Base-by-base conservation (phyloP, 306 rosid genomes). In the Quercus cerris region DNA sequence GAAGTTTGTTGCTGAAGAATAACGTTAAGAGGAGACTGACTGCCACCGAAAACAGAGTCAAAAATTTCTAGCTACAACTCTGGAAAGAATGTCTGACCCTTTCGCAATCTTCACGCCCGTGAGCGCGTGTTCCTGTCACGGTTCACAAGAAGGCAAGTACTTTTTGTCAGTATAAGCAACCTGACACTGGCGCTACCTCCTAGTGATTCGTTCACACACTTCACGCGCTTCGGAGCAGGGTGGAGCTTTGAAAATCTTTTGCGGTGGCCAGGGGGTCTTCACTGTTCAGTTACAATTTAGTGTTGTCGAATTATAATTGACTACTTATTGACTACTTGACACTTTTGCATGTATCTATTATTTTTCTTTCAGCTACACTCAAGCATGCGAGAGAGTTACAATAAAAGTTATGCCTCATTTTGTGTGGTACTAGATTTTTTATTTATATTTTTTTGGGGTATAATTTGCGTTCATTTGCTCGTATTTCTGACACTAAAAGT, bases 101-200 rank as follows among this genome's bases (percentile, higher is more conserved):
- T 75, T 85, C 87, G 77, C 87, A 78, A 58, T n/a, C 44, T 35
- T 51, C 74, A 83, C 72, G 81, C 85, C 78, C 77, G 81, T 75
- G 80, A 6, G 81, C 62, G 84, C 82, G 93, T 87, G 86, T 33
- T 23, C 1, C 1, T 1, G 11, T 1, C 28, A 7, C 41, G 33
- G 2, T 5, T 18, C 19, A 20, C 56, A 68, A 86, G 54, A 51
- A 46, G 86, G 86, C 90, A 84, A 84, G 2, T 4, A 61, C 25
- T 81, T 85, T 86, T 81, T 86, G 91, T 86, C 91, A 90, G 87
- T 84, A 1, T 71, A 35, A 75, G 57, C 80, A 87, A 80, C 84
- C 84, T 68, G 46, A 77, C 64, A 78, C 22, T 49, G 71, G 70
- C 77, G 70, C 73, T 78, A 55, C 82, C 82, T 79, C 57, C 81